phyloP scores from a whole-genome alignment of 1,284 basidiomycete species.

The Ceratobasidium sp. region DNA sequence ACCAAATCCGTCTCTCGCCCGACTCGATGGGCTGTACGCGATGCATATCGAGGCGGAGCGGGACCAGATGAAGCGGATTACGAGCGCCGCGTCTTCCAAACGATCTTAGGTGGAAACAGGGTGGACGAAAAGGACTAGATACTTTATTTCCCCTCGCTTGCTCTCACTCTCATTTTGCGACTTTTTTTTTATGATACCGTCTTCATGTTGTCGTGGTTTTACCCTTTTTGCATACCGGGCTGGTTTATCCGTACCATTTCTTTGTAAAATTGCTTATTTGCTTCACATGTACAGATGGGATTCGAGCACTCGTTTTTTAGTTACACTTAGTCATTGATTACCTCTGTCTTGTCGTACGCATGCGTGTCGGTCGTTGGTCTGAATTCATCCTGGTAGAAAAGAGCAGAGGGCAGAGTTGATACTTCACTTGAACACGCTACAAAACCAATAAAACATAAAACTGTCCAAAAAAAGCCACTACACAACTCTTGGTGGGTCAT shows the following conservation, averaged over 20 bases:
- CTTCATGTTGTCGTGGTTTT: conserved; percentile 12
- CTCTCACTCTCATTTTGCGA: background rate
- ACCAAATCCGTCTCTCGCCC: conserved; percentile 40
- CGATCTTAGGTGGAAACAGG: background rate
- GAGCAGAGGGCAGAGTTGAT: background rate
- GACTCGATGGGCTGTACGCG: conserved; percentile 48
- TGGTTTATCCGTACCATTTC: conserved; percentile 24
- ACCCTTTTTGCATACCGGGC: conserved; percentile 21
- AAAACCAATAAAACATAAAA: background rate
- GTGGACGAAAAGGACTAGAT: conserved; percentile 30
- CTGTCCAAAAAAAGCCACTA: background rate
- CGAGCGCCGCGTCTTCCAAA: conserved; percentile 27
- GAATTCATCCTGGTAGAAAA: conserved; percentile 34
- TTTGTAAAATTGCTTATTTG: conserved; percentile 22
- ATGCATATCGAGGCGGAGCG: conserved; percentile 49
- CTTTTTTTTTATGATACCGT: conserved; percentile 7
- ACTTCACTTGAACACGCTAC: background rate
- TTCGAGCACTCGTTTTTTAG: conserved; percentile 27
- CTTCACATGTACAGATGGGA: conserved; percentile 39
- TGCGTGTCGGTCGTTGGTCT: conserved; percentile 25
- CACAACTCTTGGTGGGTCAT: conserved; percentile 27
- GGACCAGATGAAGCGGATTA: conserved; percentile 48
- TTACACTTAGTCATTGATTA: conserved; percentile 40
- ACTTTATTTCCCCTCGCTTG: conserved; percentile 16
- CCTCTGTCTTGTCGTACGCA: conserved; percentile 39